Percentiles rank a stretch among this genome's conserved stretches.
These are phyloP conservation scores for Fusarium sacchari DNA, from an alignment of 2,329 filamentous ascomycete species.

Conservation along the genomic window DNA sequence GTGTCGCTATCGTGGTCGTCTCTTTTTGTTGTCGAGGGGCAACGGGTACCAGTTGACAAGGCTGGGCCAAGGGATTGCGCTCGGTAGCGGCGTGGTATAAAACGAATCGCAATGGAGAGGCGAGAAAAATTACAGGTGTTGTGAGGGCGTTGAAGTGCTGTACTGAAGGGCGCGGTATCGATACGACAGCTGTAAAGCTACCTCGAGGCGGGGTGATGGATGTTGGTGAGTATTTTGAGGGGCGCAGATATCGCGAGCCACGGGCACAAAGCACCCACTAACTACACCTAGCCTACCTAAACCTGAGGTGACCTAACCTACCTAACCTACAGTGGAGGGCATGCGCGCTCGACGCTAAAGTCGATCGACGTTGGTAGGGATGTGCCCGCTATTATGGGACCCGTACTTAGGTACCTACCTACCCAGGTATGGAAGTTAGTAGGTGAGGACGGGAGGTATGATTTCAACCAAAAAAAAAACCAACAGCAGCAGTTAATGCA, in stretches of 20 bases:
- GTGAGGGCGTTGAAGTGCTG: slow-evolving; percentile 8
- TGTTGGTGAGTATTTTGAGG: slow-evolving; percentile 35
- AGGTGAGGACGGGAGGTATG: neutral
- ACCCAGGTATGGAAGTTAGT: no score
- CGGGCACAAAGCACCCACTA: neutral
- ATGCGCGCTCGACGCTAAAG: slow-evolving; percentile 21
- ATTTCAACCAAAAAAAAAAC: slow-evolving; percentile 26
- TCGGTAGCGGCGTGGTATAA: slow-evolving; percentile 6
- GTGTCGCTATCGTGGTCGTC: slow-evolving; percentile 23
- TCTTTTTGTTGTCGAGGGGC: slow-evolving; percentile 11
- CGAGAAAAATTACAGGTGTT: neutral
- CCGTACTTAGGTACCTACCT: no score
- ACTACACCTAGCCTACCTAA: neutral
- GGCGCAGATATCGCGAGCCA: slow-evolving; percentile 36
- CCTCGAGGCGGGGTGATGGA: slow-evolving; percentile 42
- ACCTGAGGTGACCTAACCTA: neutral
- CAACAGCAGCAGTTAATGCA: neutral
- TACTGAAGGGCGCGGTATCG: slow-evolving; percentile 32
- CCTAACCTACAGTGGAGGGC: slow-evolving; percentile 8
- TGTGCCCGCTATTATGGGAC: neutral
- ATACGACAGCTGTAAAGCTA: slow-evolving; percentile 39
- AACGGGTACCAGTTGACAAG: slow-evolving; percentile 20
- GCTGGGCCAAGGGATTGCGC: slow-evolving; percentile 17
- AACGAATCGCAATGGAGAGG: slow-evolving; percentile 8
- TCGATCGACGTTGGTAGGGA: neutral